Evolutionary conservation across 371 early-diverging fungal species (phyloP).

Genomic region (Umbelopsis sp.): DNA sequence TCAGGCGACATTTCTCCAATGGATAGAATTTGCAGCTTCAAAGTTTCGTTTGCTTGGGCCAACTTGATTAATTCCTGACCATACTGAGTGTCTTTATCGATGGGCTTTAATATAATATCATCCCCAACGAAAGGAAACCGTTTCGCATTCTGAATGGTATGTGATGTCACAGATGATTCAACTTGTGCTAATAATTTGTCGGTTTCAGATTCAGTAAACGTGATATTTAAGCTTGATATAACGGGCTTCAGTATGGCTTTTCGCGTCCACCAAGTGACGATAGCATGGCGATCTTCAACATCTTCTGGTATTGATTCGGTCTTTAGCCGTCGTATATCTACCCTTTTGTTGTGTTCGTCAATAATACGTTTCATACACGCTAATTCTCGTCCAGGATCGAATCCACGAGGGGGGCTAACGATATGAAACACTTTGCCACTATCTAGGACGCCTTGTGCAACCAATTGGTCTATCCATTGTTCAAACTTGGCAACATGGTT

Average conservation of each 20-base stretch:
- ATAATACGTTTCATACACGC: constrained; percentile 47
- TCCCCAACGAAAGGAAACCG: neutral
- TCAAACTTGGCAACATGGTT: constrained; percentile 53
- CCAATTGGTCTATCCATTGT: constrained; percentile 38
- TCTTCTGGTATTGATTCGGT: neutral
- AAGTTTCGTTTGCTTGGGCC: neutral
- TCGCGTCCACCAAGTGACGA: constrained; percentile 2
- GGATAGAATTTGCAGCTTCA: neutral
- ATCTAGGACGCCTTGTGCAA: constrained; percentile 22
- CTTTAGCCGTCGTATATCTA: constrained; percentile 20
- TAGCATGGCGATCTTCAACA: neutral
- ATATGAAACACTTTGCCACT: constrained; percentile 43
- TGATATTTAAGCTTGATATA: neutral
- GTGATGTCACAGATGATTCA: neutral
- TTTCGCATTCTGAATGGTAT: neutral
- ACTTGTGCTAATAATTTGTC: neutral
- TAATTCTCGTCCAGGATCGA: constrained; percentile 53
- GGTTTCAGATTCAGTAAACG: neutral
- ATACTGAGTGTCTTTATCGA: neutral
- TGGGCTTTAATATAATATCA: neutral
- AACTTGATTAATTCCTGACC: neutral
- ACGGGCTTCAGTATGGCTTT: constrained; percentile 5
- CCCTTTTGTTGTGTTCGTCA: constrained; percentile 41
- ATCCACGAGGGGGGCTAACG: constrained; percentile 42
- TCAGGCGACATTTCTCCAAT: constrained; percentile 4